Conservation (phyloP, 805 yeast species). For the Metschnikowia continentalis region DNA sequence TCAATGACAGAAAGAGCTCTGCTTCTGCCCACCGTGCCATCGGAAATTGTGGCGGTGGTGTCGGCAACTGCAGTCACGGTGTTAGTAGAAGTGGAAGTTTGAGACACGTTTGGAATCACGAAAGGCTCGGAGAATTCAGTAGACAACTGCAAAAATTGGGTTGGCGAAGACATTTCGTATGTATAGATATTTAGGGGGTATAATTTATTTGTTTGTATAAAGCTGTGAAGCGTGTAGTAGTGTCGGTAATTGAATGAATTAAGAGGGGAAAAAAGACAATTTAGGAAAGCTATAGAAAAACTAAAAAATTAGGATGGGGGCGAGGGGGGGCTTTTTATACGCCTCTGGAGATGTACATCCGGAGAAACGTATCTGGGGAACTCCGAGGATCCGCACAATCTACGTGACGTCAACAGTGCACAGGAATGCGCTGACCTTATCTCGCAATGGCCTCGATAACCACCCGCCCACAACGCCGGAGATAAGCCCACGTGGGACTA, state of each 20-base stretch:
- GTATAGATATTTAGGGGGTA: not conserved
- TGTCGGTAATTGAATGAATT: not conserved
- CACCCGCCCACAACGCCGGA: not conserved
- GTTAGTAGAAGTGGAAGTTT: slow-evolving; percentile 35
- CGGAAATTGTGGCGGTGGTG: slow-evolving; percentile 8
- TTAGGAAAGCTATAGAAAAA: not conserved
- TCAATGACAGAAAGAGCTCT: slow-evolving; percentile 24
- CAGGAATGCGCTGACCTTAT: slow-evolving; percentile 1
- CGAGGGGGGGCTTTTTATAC: slow-evolving; percentile 9
- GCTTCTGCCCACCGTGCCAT: slow-evolving; percentile 14
- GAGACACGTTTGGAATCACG: slow-evolving; percentile 61
- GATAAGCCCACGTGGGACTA: not conserved
- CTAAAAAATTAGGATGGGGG: not conserved
- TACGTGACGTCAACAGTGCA: slow-evolving; percentile 15
- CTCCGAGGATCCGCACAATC: slow-evolving; percentile 16
- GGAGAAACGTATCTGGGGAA: slow-evolving; percentile 15
- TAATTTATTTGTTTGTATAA: too few species aligned
- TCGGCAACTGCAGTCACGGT: slow-evolving; percentile 8
- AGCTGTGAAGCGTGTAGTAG: not conserved
- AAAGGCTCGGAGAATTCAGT: slow-evolving; percentile 59
- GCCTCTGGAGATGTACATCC: slow-evolving; percentile 19
- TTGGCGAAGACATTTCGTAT: slow-evolving; percentile 11
- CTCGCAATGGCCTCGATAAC: not conserved
- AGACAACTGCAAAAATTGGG: slow-evolving; percentile 50
- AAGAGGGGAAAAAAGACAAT: not conserved